phyloP scores from a whole-genome alignment of 169 alveolate genomes.

The Cyclospora cayetanensis region DNA sequence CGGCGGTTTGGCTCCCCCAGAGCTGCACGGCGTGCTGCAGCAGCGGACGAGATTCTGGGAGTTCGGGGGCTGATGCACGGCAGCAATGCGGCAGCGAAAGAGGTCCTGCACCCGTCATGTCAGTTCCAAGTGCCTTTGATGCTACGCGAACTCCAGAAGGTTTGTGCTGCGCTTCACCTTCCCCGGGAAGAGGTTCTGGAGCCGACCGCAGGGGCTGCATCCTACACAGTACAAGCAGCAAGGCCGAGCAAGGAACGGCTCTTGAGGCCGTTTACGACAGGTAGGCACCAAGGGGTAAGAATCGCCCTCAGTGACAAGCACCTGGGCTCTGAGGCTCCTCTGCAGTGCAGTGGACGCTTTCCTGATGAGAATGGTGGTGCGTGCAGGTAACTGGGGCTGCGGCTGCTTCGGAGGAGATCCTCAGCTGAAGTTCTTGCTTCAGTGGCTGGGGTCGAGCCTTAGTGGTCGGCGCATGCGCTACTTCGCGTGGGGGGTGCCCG shows the following conservation, averaged over 20 bases:
- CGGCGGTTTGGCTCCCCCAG: conserved; percentile 14
- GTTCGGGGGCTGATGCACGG: background rate
- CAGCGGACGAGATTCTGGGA: background rate
- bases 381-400: conserved; percentile 72
- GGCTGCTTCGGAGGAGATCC: conserved; percentile 73
- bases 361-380: background rate
- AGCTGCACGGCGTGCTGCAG: background rate
- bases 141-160: conserved; percentile 61
- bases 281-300: no score
- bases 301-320: no score
- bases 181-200: background rate
- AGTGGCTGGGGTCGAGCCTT: conserved; percentile 68
- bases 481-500: conserved; percentile 48
- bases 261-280: background rate
- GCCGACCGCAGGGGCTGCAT: background rate
- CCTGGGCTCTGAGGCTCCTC: background rate
- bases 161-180: conserved; percentile 49
- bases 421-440: conserved; percentile 68
- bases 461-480: conserved; percentile 49
- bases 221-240: conserved; percentile 17
- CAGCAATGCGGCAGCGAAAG: conserved; percentile 32
- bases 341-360: background rate
- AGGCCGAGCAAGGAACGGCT: background rate
- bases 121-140: conserved; percentile 40
- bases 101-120: conserved; percentile 14